phyloP scores from a whole-genome alignment of 164 flowering plant genomes.

The Annona cherimola region DNA sequence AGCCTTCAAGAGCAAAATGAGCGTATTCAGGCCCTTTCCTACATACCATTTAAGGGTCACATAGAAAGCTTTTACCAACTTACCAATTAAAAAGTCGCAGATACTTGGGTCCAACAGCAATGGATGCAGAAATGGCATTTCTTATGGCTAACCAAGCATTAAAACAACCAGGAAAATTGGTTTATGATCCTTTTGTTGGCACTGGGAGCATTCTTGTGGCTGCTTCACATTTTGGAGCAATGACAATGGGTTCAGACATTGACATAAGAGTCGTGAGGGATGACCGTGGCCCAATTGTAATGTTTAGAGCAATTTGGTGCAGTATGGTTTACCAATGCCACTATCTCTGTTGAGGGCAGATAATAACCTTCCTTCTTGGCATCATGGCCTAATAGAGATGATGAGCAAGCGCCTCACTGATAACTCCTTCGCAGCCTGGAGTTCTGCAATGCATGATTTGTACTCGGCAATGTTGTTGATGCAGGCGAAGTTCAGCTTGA shows the following conservation, averaged over 20 bases:
- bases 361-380: constrained; percentile 99
- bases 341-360: constrained; percentile 80
- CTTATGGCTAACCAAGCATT: constrained; percentile 95
- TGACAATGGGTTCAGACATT: constrained; percentile 99
- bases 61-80: constrained; percentile 83
- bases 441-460: too few species aligned
- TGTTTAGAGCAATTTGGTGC: constrained; percentile 93
- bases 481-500: constrained; percentile 66
- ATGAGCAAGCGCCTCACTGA: constrained; percentile 38
- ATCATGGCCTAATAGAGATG: constrained; percentile 78
- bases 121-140: constrained; percentile 99
- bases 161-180: constrained; percentile 71
- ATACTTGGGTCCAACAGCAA: constrained; percentile 96
- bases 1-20: constrained; percentile 72
- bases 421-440: too few species aligned
- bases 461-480: constrained; percentile 5
- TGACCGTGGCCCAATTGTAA: constrained; percentile 98
- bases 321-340: constrained; percentile 90
- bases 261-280: constrained; percentile 97
- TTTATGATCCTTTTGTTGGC: constrained; percentile 96
- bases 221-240: constrained; percentile 94
- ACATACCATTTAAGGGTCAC: constrained; percentile 93
- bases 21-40: constrained; percentile 50
- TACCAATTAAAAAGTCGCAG: constrained; percentile 86
- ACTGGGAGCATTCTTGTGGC: constrained; percentile 96